Conservation (phyloP, 2,329 filamentous ascomycete species). For the Neofusicoccum umdonicola region DNA sequence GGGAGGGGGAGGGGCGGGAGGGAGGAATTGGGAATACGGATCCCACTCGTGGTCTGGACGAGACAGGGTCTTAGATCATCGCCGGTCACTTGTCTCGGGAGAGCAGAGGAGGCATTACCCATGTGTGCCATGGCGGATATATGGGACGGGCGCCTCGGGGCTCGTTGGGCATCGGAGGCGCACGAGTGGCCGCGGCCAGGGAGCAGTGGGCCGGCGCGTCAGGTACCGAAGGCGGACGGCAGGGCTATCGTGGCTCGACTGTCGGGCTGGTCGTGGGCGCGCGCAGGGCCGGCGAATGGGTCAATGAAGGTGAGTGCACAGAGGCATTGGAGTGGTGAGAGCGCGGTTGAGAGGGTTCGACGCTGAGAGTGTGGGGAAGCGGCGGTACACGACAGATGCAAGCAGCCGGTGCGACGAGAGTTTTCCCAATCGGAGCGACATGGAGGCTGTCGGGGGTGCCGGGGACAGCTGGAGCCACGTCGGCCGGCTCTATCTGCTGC, state of each 20-base stretch:
- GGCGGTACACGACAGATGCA: neutral
- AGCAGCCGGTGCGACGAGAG: neutral
- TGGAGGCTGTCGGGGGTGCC: neutral
- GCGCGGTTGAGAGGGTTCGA: neutral
- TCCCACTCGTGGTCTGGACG: slow-evolving; percentile 1
- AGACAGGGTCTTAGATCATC: slow-evolving; percentile 7
- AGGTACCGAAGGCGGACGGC: neutral
- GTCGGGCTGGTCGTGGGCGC: neutral
- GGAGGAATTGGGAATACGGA: neutral
- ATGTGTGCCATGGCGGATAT: slow-evolving; percentile 1
- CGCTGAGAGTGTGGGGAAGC: neutral
- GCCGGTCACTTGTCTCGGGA: neutral
- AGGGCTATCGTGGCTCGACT: slow-evolving; percentile 10
- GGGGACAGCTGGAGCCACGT: slow-evolving; percentile 14
- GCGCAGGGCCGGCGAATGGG: too few relatives aligned
- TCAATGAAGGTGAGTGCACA: too few relatives aligned
- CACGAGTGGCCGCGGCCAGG: neutral
- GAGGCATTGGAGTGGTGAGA: neutral
- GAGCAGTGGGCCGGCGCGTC: neutral
- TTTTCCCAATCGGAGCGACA: slow-evolving; percentile 4
- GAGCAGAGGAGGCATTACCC: neutral
- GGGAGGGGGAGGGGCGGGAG: neutral
- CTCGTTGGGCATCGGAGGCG: neutral
- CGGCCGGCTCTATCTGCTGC: slow-evolving; percentile 6
- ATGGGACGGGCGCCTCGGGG: neutral